Conservation (phyloP, 257 asterid species). For the Solanum paucissectum region DNA sequence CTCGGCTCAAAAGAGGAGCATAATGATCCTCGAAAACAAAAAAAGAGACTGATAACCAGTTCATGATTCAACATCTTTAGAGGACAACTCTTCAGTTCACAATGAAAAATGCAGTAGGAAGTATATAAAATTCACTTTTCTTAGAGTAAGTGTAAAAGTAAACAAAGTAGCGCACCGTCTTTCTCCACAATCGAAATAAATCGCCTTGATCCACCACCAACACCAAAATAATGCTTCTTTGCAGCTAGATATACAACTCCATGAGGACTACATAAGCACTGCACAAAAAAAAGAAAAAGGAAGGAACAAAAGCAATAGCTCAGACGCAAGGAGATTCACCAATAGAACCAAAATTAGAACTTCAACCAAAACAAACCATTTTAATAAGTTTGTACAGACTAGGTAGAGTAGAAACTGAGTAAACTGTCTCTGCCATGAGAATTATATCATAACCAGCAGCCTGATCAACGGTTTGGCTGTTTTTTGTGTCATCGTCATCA, state of each 20-base stretch:
- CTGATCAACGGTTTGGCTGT: conserved; percentile 5
- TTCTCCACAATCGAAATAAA: conserved; percentile 70
- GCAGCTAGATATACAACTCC: conserved; percentile 95
- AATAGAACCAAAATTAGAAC: neutral
- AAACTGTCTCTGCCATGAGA: conserved; percentile 97
- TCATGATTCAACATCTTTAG: neutral
- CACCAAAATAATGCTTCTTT: conserved; percentile 91
- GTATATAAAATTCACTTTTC: neutral
- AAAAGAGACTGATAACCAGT: neutral
- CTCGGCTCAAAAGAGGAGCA: neutral
- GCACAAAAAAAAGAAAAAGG: neutral
- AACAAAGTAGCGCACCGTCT: conserved; percentile 39
- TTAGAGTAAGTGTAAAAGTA: neutral
- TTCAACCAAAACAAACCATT: conserved; percentile 37
- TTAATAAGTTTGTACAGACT: conserved; percentile 52
- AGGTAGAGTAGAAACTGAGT: conserved; percentile 65
- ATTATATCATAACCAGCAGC: conserved; percentile 57
- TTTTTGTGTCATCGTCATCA: conserved; percentile 9
- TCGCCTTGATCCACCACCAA: conserved; percentile 92
- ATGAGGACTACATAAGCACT: conserved; percentile 49
- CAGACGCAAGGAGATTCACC: neutral
- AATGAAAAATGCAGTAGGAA: neutral
- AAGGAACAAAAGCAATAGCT: neutral
- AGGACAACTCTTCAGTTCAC: neutral
- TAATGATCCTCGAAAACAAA: neutral